Base-by-base conservation (phyloP, 1,139 yeast species). In the Blastobotrys capitulatus region DNA sequence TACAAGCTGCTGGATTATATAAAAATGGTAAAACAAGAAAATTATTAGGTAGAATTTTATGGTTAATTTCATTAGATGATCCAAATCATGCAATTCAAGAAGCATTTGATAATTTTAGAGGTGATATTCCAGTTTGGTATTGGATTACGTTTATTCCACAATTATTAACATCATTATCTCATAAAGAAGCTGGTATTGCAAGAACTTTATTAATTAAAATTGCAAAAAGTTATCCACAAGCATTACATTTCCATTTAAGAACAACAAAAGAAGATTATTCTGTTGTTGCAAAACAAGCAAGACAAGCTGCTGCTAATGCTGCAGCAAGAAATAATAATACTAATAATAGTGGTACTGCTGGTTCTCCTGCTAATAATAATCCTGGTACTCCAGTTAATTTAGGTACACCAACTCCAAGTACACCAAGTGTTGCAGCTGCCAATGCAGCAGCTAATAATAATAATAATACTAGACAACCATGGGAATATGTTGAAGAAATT, bases 71-170 rank as follows among this genome's bases (percentile, higher is more conserved):
- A 57, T 75, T 92, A 70, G 98, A 92, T 67, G 97, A 92, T 64
- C 74, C 83, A 2, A 76, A 82, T 10, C 95, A 95, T 1, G 79
- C 92, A 0, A 74, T 92, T 50, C 80, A 95, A 0, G 83, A 82
- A 58, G 96, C 97, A 0, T 92, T 90, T 68, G 96, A 88, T 53
- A 83, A 86, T 48, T 92, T 87, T 66, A 79, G 94, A 56, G 97
- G 98, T 19, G 99, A 94, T 57, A 90, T 88, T 42, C 97, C 98
- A 10, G 96, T 90, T 2, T 94, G 99, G 99, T 92, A 92, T 64
- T 94, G 98, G 98, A 88, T 92, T 40, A 88, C 97, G 0, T 92
- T 86, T 60, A 89, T 94, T 59, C 98, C 98, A 2, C 98, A 94
- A 67, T 74, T 94, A 54, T 74, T 94, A 60, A 84, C 96, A 0